Evolutionary conservation across 805 yeast genomes (phyloP), one percentile per base, ranked within the genome.

Genomic region (Tetrapisispora fleetii): DNA sequence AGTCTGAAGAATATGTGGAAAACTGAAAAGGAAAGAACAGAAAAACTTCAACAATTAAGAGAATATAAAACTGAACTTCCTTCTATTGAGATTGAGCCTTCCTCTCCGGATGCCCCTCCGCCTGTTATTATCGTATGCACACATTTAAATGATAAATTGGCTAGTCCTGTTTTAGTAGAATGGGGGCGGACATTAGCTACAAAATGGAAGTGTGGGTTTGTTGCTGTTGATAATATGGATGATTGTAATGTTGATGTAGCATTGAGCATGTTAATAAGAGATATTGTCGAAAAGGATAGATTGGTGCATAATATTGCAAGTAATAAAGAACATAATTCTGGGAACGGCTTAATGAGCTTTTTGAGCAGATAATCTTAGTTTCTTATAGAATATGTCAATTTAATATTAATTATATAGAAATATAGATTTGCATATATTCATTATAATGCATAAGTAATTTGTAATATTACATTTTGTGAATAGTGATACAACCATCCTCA

Each of bases 71-170:
- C 62, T 0, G 67, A 55, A 48, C 58, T 58, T 49, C 71, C 59
- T 37, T 61, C 63, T 2, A 46, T 70, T 19, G 58, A 64, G 46
- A 45, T 64, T 41, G 67, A 65, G 51, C 70, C 73, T 9, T 57
- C 65, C 6, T 64, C 70, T 0, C 71, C 73, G 19, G 66, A 65
- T 30, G 58, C 72, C 0, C 74, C 74, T 16, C 95, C 93, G 0
- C 90, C 91, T 1, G 75, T 83, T 16, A 67, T 83, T 57, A 70
- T 85, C 5, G 74, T 81, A 2, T 83, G 85, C 54, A 83, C 91
- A 0, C 84, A 85, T 58, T 60, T 70, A 0, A 69, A 74, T 36
- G 80, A 77, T 59, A 75, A 72, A 16, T 65, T 80, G 44, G 78
- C 81, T 0, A 78, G 85, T 30, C 88, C 89, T 0, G 59, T 71